Conservation (phyloP, 331 rosid species). For the Malus hybrid region DNA sequence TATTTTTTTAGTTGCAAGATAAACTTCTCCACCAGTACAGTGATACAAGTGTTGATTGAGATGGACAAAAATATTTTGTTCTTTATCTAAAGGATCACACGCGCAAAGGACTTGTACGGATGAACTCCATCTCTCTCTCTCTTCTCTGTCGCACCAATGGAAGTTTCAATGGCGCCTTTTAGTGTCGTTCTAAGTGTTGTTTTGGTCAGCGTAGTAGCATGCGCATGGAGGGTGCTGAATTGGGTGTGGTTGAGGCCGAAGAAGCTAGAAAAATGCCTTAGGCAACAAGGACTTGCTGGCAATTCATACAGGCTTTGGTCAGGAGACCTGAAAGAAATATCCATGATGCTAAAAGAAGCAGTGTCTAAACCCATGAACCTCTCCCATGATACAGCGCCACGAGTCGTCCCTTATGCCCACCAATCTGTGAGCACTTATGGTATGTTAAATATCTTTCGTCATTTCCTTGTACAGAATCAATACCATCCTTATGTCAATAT, state of each 20-base stretch:
- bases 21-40: too few relatives aligned
- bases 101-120: too few relatives aligned
- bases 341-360: slow-evolving; percentile 1
- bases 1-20: too few relatives aligned
- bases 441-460: background rate
- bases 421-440: slow-evolving; percentile 17
- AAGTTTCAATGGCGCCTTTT: too few relatives aligned
- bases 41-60: too few relatives aligned
- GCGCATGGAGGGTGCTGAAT: slow-evolving; percentile 12
- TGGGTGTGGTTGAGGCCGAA: slow-evolving; percentile 24
- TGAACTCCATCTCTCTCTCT: too few relatives aligned
- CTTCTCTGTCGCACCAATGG: too few relatives aligned
- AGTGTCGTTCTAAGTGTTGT: too few relatives aligned
- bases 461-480: background rate
- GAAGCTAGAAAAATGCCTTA: slow-evolving; percentile 11
- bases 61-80: too few relatives aligned
- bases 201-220: background rate
- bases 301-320: slow-evolving; percentile 16
- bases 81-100: too few relatives aligned
- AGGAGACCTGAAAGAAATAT: background rate
- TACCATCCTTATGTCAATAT: too few relatives aligned
- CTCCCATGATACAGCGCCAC: slow-evolving; percentile 16
- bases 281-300: slow-evolving; percentile 20
- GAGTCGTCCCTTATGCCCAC: slow-evolving; percentile 6
- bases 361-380: slow-evolving; percentile 15